Conservation (phyloP, 441 rosid genomes). For the Aleurites moluccanus region DNA sequence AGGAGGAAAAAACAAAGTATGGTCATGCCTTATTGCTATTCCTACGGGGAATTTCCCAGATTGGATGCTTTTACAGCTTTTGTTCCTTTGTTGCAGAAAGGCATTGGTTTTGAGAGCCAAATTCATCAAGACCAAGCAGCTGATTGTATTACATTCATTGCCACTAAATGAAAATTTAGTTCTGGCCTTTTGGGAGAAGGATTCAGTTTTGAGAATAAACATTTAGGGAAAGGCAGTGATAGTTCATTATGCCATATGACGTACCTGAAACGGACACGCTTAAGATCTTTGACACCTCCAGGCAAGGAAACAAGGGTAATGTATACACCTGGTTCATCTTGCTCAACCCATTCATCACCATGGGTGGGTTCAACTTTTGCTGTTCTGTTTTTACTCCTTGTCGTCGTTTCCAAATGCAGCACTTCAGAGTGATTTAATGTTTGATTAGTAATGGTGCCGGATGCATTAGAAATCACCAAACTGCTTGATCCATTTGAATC, state of each 20-base stretch:
- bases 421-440: constrained; percentile 38
- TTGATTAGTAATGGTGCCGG: constrained; percentile 41
- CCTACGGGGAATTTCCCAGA: too few species aligned
- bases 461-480: constrained; percentile 52
- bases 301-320: constrained; percentile 86
- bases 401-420: constrained; percentile 50
- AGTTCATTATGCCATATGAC: neutral
- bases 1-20: neutral
- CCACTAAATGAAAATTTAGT: neutral
- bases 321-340: constrained; percentile 97
- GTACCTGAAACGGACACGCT: constrained; percentile 99
- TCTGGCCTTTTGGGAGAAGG: neutral
- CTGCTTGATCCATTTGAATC: constrained; percentile 51
- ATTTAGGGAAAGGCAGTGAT: neutral
- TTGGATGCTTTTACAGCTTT: neutral
- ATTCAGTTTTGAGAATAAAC: neutral
- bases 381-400: constrained; percentile 48
- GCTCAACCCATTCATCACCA: constrained; percentile 95
- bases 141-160: neutral
- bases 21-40: too few species aligned
- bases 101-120: neutral
- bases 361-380: constrained; percentile 63
- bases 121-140: neutral
- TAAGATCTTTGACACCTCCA: constrained; percentile 81
- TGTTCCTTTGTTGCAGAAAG: neutral